Evolutionary conservation across 2,329 filamentous ascomycete species (phyloP), one percentile per base, ranked within the genome.

Genomic region (Bipolaris bicolor): DNA sequence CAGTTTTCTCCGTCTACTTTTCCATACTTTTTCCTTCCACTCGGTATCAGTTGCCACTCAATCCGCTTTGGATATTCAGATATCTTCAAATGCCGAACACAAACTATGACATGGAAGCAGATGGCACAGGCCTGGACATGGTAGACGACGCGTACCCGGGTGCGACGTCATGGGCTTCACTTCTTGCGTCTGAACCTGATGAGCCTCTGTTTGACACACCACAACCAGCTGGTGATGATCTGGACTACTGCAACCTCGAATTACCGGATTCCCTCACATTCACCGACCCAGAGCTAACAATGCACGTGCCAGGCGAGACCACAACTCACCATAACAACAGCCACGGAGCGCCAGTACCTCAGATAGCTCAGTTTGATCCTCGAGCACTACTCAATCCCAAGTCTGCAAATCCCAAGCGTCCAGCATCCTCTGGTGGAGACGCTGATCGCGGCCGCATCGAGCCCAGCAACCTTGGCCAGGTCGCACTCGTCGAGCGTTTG

Each of bases 401-500:
- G 47, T 62, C 70, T 7, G 51, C 66, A 2, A 65, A 39, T 34
- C 45, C 68, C 13, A 76, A 76, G 55, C 73, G 73, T 5, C 67
- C 73, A 36, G 73, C 70, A 1, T 66, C 68, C 5, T 60, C 65
- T 6, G 62, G 64, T 29, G 55, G 50, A 22, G 65, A 65, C 5
- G 29, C 41, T 18, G 67, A 72, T 22, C 64, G 68, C 22, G 70
- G 69, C 46, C 61, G 65, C 39, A 61, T 66, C 4, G 66, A 70
- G 7, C 52, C 59, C 11, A 58, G 59, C 16, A 64, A 56, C 29
- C 37, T 52, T 15, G 84, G 85, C 24, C 82, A 86, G 64, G 81
- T 83, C 9, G 78, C 78, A 53, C 86, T 92, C 78, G 86, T 96
- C 44, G 91, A 96, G 74, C 84, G 86, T 31, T 82, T 92, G 72